phyloP scores from a whole-genome alignment of 2,329 filamentous ascomycete species.

The Colletotrichum sp. region DNA sequence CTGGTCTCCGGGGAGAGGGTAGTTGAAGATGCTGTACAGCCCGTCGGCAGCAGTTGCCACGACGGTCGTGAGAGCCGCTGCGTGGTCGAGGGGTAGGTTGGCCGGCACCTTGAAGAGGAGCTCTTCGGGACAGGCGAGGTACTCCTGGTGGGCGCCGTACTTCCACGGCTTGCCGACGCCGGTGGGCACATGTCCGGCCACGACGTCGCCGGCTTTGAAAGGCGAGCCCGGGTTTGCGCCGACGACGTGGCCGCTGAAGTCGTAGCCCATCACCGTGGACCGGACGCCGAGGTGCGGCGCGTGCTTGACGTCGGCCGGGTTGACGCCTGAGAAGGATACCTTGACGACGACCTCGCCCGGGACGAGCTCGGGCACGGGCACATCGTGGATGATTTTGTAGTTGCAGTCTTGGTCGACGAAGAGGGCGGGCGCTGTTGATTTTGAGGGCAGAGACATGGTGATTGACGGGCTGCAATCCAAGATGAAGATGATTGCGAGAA shows the following conservation, averaged over 20 bases:
- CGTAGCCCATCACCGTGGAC: not conserved
- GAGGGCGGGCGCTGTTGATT: not conserved
- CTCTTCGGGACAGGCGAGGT: not conserved
- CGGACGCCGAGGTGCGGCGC: not conserved
- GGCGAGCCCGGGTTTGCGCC: not conserved
- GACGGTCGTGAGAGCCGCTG: constrained; percentile 19
- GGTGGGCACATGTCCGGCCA: not conserved
- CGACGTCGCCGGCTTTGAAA: not conserved
- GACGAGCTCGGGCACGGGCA: not conserved
- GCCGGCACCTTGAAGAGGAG: constrained; percentile 1
- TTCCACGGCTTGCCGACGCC: not conserved
- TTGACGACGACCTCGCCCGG: not conserved
- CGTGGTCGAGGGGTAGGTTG: constrained; percentile 9
- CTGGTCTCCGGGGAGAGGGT: constrained; percentile 5
- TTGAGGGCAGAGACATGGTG: not conserved
- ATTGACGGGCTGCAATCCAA: not conserved
- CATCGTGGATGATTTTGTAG: not conserved
- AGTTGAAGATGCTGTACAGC: constrained; percentile 24
- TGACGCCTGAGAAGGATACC: constrained; percentile 5
- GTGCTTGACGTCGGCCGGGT: constrained; percentile 15
- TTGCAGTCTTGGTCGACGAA: constrained; percentile 1
- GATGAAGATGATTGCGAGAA: not conserved
- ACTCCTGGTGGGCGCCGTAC: constrained; percentile 9
- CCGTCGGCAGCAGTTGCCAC: constrained; percentile 26
- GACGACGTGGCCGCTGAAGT: constrained; percentile 9